A percentile compares a stretch with the other conserved stretches of the same genome.
These are phyloP conservation scores for Borealophlyctis nickersoniae DNA, from an alignment of 192 early-diverging fungal species.

Conservation along the genomic window DNA sequence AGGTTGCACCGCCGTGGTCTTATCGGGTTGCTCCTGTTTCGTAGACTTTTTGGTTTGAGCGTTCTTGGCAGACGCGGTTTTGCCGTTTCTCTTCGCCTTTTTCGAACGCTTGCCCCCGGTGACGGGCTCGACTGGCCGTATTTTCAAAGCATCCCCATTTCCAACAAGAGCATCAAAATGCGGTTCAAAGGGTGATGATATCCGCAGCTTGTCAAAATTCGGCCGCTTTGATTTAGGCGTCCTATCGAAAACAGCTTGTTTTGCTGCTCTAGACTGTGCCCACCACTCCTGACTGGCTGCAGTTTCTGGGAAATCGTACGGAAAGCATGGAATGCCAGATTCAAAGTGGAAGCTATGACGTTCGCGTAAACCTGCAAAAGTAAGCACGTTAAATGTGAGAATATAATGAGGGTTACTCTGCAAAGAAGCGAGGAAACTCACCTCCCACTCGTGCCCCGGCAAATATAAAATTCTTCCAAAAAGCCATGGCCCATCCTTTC, in stretches of 20 bases:
- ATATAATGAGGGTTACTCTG: not conserved
- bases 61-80: no score
- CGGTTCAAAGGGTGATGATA: constrained; percentile 68
- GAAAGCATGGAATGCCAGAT: constrained; percentile 70
- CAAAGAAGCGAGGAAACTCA: no score
- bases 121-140: no score
- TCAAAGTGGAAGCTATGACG: constrained; percentile 72
- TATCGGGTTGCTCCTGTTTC: no score
- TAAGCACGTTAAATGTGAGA: not conserved
- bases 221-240: constrained; percentile 77
- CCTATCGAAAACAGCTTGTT: constrained; percentile 52
- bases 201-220: constrained; percentile 72
- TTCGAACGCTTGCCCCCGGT: not conserved
- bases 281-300: constrained; percentile 57
- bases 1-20: no score
- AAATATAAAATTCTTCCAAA: constrained; percentile 88
- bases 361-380: constrained; percentile 69
- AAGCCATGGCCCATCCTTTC: constrained; percentile 74
- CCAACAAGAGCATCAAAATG: constrained; percentile 52
- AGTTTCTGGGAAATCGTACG: constrained; percentile 81
- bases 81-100: not conserved
- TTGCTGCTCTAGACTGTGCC: constrained; percentile 33
- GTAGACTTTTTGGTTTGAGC: no score
- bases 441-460: constrained; percentile 77
- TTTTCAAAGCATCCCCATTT: no score